Evolutionary conservation across 805 yeast genomes (phyloP), one percentile per base, ranked within the genome.

Genomic region (Groenewaldozyma tartarivorans): DNA sequence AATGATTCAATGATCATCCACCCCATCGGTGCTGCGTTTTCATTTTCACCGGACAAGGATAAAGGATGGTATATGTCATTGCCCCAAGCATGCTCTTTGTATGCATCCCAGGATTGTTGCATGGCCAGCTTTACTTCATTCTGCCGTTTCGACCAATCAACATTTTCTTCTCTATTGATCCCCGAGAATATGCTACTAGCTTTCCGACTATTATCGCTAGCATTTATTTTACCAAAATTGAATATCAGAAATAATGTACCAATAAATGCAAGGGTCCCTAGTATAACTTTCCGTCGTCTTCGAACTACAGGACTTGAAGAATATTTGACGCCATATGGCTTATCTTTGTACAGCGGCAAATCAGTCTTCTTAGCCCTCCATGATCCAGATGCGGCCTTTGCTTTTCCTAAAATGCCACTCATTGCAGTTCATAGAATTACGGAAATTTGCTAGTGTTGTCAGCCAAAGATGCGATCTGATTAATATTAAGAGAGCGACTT

Each of bases 1-100:
- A 88, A 61, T 1, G 90, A 71, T 58, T 87, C 96, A 4, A 88
- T 92, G 52, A 87, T 79, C 56, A 87, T 82, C 95, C 96, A 87
- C 1, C 96, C 96, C 48, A 88, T 60, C 1, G 96, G 96, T 40
- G 68, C 38, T 3, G 78, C 75, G 3, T 90, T 87, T 86, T 85
- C 81, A 55, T 85, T 81, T 42, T 72, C 65, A 19, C 82, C 84
- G 1, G 51, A 59, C 38, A 76, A 72, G 5, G 71, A 57, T n/a
- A 81, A 54, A 0, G 96, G 95, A 32, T 68, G 67, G 53, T 81
- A 87, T 1, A 78, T 74, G 56, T 87, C 96, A 44, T 67, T 69
- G 5, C 95, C 95, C 88, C 94, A 85, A 0, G 82, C 96, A 53
- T 82, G 68, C 20, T 67, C 61, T 39, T 74, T 75, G 55, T 88